Base-by-base conservation (phyloP, 805 yeast genomes). In the Candida loeiensis region DNA sequence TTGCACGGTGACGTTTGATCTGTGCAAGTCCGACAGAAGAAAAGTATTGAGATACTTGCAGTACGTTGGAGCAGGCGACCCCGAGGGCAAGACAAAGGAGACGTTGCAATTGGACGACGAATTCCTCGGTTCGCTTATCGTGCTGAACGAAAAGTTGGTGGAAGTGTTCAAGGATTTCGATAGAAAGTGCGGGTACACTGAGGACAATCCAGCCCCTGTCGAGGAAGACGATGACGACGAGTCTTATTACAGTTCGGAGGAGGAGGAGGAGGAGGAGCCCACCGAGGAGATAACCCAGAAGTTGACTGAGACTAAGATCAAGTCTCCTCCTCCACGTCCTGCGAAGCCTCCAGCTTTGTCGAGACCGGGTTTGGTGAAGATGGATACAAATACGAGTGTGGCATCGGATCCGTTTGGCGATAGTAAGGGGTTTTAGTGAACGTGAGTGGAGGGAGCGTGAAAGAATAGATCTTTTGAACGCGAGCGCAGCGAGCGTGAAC, bases 121-220 rank as follows among this genome's bases (percentile, higher is more conserved):
- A 53, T 84, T 80, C 45, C 63, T 93, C 46, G 98, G 97, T n/a
- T 75, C 87, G 32, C 71, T 93, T 46, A 78, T 93, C 43, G 82
- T 79, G 50, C 95, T 96, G 33, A 93, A 93, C 57, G 99, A 93
- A 52, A 90, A 87, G 57, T 73, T 93, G 45, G 95, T 93, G 5
- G 66, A 67, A 3, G 82, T 89, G 0, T 72, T 93, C 51, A 77
- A 79, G 50, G 63, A 69, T 39, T 90, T 79, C 57, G 95, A 90
- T 43, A 72, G 73, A 35, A 54, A 59, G 59, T 67, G 65, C 59
- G 74, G 73, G 1, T 63, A 61, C 43, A 53, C 63, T 4, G 58
- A 40, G 3, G 80, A 49, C 46, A 67, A 44, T 61, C 77, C 49
- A 39, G 69, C 66, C 1, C 69, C 69, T 4, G 41, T 41, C 22